Evolutionary conservation across 768 basidiomycete genomes (phyloP).

Genomic region (Megacollybia marginata): DNA sequence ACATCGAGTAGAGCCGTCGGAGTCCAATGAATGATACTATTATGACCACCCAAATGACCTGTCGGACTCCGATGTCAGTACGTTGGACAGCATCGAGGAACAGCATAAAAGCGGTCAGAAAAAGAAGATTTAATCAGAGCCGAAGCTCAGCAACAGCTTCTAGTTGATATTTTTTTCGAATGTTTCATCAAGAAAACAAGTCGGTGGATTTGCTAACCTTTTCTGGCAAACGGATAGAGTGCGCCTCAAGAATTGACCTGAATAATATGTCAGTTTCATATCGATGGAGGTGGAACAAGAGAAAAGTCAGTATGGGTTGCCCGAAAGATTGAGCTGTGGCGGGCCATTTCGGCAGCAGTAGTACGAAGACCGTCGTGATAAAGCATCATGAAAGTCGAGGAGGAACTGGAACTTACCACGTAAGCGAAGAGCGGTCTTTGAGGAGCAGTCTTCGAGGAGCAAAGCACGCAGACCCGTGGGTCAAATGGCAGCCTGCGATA

Average conservation of each 20-base stretch:
- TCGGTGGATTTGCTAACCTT: too few relatives aligned
- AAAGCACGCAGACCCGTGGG: background rate
- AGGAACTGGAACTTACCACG: slow-evolving; percentile 15
- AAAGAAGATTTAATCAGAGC: slow-evolving; percentile 43
- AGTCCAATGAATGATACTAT: too few relatives aligned
- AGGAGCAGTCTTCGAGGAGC: background rate
- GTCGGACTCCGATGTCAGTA: too few relatives aligned
- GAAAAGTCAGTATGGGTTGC: slow-evolving; percentile 67
- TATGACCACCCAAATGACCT: too few relatives aligned
- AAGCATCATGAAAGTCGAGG: slow-evolving; percentile 47
- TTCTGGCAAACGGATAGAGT: too few relatives aligned
- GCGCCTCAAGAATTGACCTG: too few relatives aligned
- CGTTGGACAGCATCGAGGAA: too few relatives aligned
- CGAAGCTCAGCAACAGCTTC: slow-evolving; percentile 83
- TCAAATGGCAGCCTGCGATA: background rate
- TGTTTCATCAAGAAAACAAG: slow-evolving; percentile 3
- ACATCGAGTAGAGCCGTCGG: too few relatives aligned
- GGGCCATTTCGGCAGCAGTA: slow-evolving; percentile 79
- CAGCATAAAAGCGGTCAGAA: too few relatives aligned
- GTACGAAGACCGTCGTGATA: slow-evolving; percentile 95
- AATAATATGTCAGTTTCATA: too few relatives aligned
- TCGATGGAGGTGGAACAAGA: background rate
- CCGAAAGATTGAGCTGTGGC: slow-evolving; percentile 85
- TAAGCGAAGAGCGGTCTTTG: background rate
- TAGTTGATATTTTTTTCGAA: slow-evolving; percentile 64